phyloP scores from a whole-genome alignment of 345 rosid species.

The Diplotaxis tenuifolia region DNA sequence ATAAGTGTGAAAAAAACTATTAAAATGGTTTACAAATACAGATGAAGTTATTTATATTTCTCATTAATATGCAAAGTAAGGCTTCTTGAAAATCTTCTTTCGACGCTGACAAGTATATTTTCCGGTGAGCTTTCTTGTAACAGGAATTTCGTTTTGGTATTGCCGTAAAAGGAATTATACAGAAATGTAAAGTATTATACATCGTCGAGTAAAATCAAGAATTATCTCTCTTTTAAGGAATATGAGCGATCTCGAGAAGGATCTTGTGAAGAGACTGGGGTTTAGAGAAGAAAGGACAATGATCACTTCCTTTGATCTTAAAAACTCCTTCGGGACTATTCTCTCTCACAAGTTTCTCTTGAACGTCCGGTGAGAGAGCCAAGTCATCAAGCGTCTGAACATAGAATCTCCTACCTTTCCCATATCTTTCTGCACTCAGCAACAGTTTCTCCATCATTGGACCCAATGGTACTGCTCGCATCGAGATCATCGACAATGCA shows the following conservation, averaged over 20 bases:
- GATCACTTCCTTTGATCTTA: slow-evolving; percentile 95
- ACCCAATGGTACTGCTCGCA: slow-evolving; percentile 79
- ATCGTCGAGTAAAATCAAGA: neutral
- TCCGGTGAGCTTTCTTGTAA: neutral
- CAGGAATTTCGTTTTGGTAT: neutral
- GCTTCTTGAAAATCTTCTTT: neutral
- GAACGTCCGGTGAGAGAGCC: slow-evolving; percentile 86
- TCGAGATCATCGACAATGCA: slow-evolving; percentile 88
- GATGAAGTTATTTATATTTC: neutral
- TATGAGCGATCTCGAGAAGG: slow-evolving; percentile 69
- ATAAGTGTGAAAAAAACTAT: neutral
- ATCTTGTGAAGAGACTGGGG: slow-evolving; percentile 88
- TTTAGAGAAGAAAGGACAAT: slow-evolving; percentile 93
- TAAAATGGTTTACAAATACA: neutral
- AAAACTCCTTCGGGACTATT: slow-evolving; percentile 77
- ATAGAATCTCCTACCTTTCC: slow-evolving; percentile 67
- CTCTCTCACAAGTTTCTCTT: slow-evolving; percentile 81
- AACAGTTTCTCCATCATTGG: slow-evolving; percentile 86
- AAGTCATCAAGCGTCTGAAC: slow-evolving; percentile 82
- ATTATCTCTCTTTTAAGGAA: slow-evolving; percentile 40
- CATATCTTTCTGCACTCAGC: slow-evolving; percentile 61
- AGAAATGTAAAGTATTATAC: slow-evolving; percentile 14
- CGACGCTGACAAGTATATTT: neutral
- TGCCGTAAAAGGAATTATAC: neutral
- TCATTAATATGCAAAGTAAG: neutral